Evolutionary conservation across 2,329 filamentous ascomycete species (phyloP).

Genomic region (Thielaviopsis ethacetica): DNA sequence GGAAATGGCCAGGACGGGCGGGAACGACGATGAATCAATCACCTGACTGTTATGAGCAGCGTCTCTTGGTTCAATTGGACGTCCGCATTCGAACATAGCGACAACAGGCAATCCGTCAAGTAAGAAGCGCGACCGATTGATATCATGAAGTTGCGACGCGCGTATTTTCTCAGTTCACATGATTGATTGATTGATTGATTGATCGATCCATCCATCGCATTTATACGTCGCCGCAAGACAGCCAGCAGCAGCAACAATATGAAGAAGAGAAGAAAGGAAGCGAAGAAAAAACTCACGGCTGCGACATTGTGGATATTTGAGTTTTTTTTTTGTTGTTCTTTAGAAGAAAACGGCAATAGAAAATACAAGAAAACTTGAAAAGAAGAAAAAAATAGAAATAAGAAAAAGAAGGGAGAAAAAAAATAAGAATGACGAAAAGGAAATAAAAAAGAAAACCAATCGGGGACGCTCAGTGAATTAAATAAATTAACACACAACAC

Average conservation of each 20-base stretch:
- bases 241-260: not conserved
- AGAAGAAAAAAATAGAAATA: not conserved
- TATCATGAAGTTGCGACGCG: too few relatives aligned
- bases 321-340: not conserved
- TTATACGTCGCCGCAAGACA: too few relatives aligned
- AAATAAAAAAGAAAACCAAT: not conserved
- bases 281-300: slow-evolving; percentile 4
- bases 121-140: too few relatives aligned
- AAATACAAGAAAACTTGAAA: not conserved
- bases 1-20: too few relatives aligned
- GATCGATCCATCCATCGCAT: too few relatives aligned
- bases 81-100: too few relatives aligned
- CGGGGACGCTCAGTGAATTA: not conserved
- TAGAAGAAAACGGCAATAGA: not conserved
- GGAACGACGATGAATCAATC: too few relatives aligned
- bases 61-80: too few relatives aligned
- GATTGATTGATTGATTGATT: too few relatives aligned
- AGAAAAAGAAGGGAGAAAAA: not conserved
- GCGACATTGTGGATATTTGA: not conserved
- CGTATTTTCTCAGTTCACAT: too few relatives aligned
- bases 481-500: slow-evolving; percentile 4
- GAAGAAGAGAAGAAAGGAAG: not conserved
- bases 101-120: too few relatives aligned
- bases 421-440: not conserved
- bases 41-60: too few relatives aligned